A percentile compares a stretch with the other conserved stretches of the same genome.
These are phyloP conservation scores for Epithele typhae DNA, from an alignment of 768 basidiomycete species.

Conservation along the genomic window DNA sequence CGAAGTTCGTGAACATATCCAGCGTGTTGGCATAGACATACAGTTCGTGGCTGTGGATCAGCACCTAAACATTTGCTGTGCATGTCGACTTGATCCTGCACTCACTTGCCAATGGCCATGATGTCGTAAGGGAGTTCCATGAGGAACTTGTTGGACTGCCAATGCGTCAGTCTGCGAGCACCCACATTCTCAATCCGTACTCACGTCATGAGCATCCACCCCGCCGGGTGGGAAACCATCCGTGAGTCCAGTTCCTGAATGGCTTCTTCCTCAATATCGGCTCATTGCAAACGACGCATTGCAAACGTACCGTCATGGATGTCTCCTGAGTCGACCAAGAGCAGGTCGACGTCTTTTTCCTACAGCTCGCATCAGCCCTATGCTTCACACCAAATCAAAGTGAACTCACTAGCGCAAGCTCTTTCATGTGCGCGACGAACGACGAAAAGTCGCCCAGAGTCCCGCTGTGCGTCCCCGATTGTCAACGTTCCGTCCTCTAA, in stretches of 20 bases:
- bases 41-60: slow-evolving; percentile 61
- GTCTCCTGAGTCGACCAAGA: slow-evolving; percentile 79
- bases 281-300: no score
- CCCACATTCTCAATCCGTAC: no score
- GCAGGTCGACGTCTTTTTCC: slow-evolving; percentile 73
- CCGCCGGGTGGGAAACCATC: slow-evolving; percentile 72
- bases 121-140: slow-evolving; percentile 76
- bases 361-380: slow-evolving; percentile 17
- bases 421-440: slow-evolving; percentile 80
- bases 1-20: slow-evolving; percentile 72
- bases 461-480: slow-evolving; percentile 31
- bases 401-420: slow-evolving; percentile 52
- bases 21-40: slow-evolving; percentile 63
- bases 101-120: slow-evolving; percentile 85
- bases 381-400: not conserved
- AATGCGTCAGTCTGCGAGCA: not conserved
- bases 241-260: slow-evolving; percentile 74
- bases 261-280: no score
- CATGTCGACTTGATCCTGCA: slow-evolving; percentile 29
- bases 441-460: slow-evolving; percentile 79
- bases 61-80: not conserved
- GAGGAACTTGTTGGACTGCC: slow-evolving; percentile 71
- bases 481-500: no score
- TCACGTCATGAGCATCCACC: slow-evolving; percentile 70
- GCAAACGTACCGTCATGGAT: slow-evolving; percentile 74